Percentiles rank a stretch among this genome's conserved stretches.
phyloP scores from a whole-genome alignment of 176 grass and related monocot species.

The Chrysopogon serrulatus region DNA sequence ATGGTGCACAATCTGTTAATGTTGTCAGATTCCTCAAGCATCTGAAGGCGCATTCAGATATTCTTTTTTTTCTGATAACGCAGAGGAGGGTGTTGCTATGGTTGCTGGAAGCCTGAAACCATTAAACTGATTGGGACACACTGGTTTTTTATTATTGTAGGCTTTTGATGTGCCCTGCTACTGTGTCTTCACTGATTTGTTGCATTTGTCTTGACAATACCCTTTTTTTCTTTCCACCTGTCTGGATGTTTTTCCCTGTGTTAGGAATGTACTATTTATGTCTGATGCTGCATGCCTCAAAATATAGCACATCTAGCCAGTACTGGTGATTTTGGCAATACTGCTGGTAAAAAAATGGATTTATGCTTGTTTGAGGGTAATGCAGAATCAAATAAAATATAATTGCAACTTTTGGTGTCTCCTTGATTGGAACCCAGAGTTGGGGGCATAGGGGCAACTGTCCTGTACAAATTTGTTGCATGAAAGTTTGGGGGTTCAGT shows the following conservation, averaged over 20 bases:
- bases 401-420: background rate
- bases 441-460: background rate
- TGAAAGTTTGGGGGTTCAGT: no score
- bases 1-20: background rate
- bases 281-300: background rate
- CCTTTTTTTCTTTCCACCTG: background rate
- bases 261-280: background rate
- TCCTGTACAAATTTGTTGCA: background rate
- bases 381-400: background rate
- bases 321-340: background rate
- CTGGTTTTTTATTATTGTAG: background rate
- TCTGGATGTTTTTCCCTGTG: background rate
- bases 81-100: background rate
- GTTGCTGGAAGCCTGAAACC: background rate
- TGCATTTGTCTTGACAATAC: background rate
- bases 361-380: background rate
- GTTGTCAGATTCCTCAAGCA: background rate
- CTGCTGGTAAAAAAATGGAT: background rate
- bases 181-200: background rate
- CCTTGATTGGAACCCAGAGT: background rate
- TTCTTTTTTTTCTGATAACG: background rate
- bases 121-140: background rate
- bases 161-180: background rate
- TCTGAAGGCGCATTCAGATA: background rate
- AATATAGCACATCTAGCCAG: background rate